Conservation (phyloP, 345 rosid genomes). For the Eucalyptus tenuipes region DNA sequence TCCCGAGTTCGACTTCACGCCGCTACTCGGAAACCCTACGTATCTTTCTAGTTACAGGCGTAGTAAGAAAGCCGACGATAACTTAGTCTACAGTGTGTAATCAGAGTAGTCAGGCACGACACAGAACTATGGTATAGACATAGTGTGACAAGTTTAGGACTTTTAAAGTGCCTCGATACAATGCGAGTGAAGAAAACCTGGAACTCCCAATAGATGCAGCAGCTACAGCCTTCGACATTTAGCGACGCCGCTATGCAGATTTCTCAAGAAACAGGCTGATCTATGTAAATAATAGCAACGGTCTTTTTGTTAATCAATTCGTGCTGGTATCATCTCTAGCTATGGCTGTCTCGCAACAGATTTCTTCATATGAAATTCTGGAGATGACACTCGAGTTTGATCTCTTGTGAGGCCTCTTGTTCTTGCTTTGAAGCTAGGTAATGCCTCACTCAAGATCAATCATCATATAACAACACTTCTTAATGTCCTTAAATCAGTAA, state of each 20-base stretch:
- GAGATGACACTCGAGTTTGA: not conserved
- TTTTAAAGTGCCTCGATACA: not conserved
- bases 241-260: not conserved
- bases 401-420: not conserved
- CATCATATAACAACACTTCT: not conserved
- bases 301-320: not conserved
- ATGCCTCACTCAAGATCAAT: not conserved
- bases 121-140: not conserved
- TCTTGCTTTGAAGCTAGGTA: not conserved
- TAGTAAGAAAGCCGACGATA: not conserved
- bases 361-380: not conserved
- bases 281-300: not conserved
- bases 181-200: not conserved
- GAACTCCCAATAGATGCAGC: not conserved
- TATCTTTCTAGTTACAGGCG: constrained; percentile 13
- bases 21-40: constrained; percentile 22
- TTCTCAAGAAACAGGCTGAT: not conserved
- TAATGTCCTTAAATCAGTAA: not conserved
- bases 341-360: not conserved
- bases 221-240: not conserved
- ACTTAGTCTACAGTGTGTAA: constrained; percentile 3
- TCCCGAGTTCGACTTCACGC: constrained; percentile 17
- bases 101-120: not conserved
- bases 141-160: not conserved
- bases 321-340: not conserved